Percentiles rank a stretch among this genome's conserved stretches.
Evolutionary conservation across 1,284 basidiomycete genomes (phyloP).

Genomic region (Trichosporon inkin): DNA sequence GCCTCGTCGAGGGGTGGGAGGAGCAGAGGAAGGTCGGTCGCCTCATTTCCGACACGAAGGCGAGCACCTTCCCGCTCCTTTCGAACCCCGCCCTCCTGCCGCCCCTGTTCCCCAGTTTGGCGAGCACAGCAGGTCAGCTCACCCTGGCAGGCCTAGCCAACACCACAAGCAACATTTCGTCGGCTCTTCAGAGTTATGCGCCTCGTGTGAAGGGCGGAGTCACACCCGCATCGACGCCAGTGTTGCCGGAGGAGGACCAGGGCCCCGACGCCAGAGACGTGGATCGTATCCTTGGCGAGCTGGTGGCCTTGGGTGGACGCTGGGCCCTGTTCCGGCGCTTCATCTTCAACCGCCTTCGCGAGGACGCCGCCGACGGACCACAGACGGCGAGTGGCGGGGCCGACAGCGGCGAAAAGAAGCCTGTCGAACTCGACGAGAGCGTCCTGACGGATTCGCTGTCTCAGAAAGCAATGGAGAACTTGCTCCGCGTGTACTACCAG

Average conservation of each 20-base stretch:
- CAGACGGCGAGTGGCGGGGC: neutral
- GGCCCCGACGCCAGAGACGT: slow-evolving; percentile 79
- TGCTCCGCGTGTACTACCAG: slow-evolving; percentile 71
- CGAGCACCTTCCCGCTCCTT: slow-evolving; percentile 44
- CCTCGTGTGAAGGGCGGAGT: slow-evolving; percentile 37
- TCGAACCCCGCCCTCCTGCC: slow-evolving; percentile 38
- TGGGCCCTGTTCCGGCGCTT: slow-evolving; percentile 92
- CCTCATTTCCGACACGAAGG: slow-evolving; percentile 48
- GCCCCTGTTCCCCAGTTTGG: slow-evolving; percentile 35
- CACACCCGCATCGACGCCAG: slow-evolving; percentile 35
- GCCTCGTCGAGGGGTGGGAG: slow-evolving; percentile 78
- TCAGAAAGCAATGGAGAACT: slow-evolving; percentile 61
- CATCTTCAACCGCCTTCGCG: slow-evolving; percentile 59
- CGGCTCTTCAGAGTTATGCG: slow-evolving; percentile 48
- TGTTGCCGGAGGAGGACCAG: slow-evolving; percentile 56
- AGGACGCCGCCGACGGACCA: neutral
- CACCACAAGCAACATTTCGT: slow-evolving; percentile 50
- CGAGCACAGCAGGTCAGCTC: slow-evolving; percentile 1
- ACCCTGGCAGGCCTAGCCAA: slow-evolving; percentile 41
- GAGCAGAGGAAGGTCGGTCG: slow-evolving; percentile 64
- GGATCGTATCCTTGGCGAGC: slow-evolving; percentile 79
- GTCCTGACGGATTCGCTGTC: neutral
- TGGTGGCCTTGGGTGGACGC: slow-evolving; percentile 80
- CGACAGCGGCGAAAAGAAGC: neutral
- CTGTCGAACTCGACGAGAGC: neutral